phyloP scores from a whole-genome alignment of 495 filamentous ascomycete species.

The Xylaria curta region DNA sequence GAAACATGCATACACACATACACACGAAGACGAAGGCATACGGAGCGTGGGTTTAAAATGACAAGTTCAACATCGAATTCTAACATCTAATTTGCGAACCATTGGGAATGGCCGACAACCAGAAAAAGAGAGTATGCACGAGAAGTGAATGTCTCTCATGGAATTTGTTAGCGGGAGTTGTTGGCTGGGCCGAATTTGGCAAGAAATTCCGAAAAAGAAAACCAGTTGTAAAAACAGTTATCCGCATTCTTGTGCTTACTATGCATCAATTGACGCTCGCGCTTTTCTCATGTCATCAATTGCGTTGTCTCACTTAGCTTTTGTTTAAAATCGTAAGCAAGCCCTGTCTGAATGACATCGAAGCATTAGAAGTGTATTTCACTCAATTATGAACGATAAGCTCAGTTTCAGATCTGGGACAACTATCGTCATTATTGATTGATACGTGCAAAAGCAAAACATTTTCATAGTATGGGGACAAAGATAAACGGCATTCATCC shows the following conservation, averaged over 20 bases:
- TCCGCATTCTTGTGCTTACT: not conserved
- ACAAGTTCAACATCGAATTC: slow-evolving; percentile 7
- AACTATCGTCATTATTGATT: not conserved
- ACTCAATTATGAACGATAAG: not conserved
- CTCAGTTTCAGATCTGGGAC: not conserved
- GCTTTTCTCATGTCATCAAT: slow-evolving; percentile 4
- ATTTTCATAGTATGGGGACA: not conserved
- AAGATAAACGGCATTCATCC: not conserved
- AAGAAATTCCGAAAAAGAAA: not conserved
- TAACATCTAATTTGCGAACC: slow-evolving; percentile 4
- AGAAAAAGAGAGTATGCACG: slow-evolving; percentile 4
- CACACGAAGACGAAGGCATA: slow-evolving; percentile 8
- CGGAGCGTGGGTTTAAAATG: slow-evolving; percentile 22
- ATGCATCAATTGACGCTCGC: slow-evolving; percentile 19
- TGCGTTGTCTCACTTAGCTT: not conserved
- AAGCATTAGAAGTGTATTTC: not conserved
- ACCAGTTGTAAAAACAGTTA: slow-evolving; percentile 19
- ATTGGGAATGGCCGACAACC: not conserved
- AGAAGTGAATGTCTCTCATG: not conserved
- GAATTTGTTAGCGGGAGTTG: slow-evolving; percentile 26
- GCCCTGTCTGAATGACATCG: not conserved
- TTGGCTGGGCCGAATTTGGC: slow-evolving; percentile 9
- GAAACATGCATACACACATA: slow-evolving; percentile 4
- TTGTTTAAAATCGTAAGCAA: not conserved
- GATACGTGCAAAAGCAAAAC: not conserved